A percentile compares a stretch with the other conserved stretches of the same genome.
phyloP scores from a whole-genome alignment of 2,329 filamentous ascomycete genomes.

The Nemania sp. region DNA sequence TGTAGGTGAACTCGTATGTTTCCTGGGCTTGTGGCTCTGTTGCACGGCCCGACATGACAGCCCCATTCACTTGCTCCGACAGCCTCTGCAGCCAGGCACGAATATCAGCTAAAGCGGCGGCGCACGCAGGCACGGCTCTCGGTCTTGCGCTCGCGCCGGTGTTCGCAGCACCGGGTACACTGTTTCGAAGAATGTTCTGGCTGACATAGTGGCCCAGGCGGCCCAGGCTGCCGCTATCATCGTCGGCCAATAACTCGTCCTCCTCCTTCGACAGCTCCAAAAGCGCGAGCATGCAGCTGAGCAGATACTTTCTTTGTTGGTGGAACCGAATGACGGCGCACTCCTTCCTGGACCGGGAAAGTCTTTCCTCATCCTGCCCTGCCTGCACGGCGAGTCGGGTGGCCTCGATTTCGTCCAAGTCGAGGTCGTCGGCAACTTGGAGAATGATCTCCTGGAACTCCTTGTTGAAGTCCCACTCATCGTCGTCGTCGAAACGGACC shows the following conservation, averaged over 20 bases:
- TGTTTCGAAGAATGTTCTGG: conserved; percentile 58
- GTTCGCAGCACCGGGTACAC: conserved; percentile 47
- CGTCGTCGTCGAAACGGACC: conserved; percentile 69
- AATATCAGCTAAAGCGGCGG: conserved; percentile 75
- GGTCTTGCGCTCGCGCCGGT: conserved; percentile 51
- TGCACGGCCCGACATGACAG: conserved; percentile 71
- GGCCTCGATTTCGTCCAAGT: conserved; percentile 87
- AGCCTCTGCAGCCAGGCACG: conserved; percentile 77
- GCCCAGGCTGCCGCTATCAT: conserved; percentile 54
- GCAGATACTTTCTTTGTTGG: conserved; percentile 76
- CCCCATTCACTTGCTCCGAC: conserved; percentile 74
- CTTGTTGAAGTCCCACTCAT: conserved; percentile 82
- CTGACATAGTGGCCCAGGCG: conserved; percentile 59
- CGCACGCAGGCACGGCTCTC: conserved; percentile 72
- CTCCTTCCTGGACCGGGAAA: conserved; percentile 74
- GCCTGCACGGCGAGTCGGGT: conserved; percentile 76
- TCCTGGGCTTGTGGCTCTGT: conserved; percentile 65
- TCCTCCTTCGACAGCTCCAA: conserved; percentile 69
- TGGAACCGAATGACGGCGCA: conserved; percentile 87
- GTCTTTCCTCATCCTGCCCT: conserved; percentile 66
- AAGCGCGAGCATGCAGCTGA: conserved; percentile 82
- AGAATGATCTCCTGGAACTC: conserved; percentile 84
- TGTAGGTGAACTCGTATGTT: conserved; percentile 76
- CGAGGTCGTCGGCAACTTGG: conserved; percentile 82
- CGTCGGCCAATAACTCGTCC: conserved; percentile 57